phyloP scores from a whole-genome alignment of 768 basidiomycete genomes.

The Trichaptum fuscoviolaceum region DNA sequence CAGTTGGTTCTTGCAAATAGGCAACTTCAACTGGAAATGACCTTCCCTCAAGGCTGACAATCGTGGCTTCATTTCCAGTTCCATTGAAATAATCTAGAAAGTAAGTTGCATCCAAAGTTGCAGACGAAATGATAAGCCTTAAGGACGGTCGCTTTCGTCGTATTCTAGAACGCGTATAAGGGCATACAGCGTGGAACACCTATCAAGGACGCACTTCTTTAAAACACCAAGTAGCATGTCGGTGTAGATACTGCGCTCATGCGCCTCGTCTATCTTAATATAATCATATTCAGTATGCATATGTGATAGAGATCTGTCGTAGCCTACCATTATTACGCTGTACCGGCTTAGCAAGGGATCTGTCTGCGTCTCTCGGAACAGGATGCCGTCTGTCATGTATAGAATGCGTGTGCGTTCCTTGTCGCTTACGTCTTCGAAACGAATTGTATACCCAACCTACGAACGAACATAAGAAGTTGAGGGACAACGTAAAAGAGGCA shows the following conservation, averaged over 20 bases:
- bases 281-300: background rate
- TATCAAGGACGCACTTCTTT: conserved; percentile 64
- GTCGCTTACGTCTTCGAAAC: conserved; percentile 90
- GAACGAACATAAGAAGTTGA: background rate
- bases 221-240: conserved; percentile 87
- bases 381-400: conserved; percentile 98
- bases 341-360: conserved; percentile 91
- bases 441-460: conserved; percentile 95
- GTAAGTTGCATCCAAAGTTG: conserved; percentile 88
- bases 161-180: conserved; percentile 50
- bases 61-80: conserved; percentile 62
- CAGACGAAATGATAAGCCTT: conserved; percentile 90
- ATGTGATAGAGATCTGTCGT: background rate
- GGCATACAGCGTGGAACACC: conserved; percentile 7
- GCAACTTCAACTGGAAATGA: conserved; percentile 94
- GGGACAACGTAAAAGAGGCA: background rate
- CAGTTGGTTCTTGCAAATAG: conserved; percentile 70
- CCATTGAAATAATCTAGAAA: conserved; percentile 85
- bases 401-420: conserved; percentile 84
- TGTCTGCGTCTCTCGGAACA: conserved; percentile 88
- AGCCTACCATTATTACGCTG: conserved; percentile 87
- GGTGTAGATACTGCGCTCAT: conserved; percentile 94
- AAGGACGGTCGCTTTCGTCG: conserved; percentile 86
- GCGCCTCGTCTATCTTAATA: conserved; percentile 89
- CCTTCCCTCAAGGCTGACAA: conserved; percentile 88